Percentiles rank a stretch among this genome's conserved stretches.
Conservation (phyloP, 345 rosid genomes). For the Luvunga scandens region DNA sequence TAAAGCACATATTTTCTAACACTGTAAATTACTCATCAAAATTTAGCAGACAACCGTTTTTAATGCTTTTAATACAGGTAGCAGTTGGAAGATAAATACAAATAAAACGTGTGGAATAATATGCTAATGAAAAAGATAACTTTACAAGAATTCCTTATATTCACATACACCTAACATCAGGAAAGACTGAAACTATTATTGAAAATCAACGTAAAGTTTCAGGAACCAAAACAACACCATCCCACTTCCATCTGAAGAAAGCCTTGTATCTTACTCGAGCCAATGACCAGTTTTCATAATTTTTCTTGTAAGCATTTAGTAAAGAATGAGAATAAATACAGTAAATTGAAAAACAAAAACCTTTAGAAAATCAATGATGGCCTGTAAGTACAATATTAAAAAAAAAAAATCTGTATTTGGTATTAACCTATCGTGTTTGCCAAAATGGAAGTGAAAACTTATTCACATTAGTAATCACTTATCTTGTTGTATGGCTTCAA, state of each 20-base stretch:
- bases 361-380: slow-evolving; percentile 8
- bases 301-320: background rate
- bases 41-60: background rate
- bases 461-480: slow-evolving; percentile 10
- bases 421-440: slow-evolving; percentile 13
- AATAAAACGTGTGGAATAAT: background rate
- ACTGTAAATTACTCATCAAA: background rate
- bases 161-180: background rate
- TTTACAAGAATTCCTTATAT: background rate
- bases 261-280: background rate
- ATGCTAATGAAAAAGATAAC: background rate
- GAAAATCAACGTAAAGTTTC: background rate
- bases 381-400: background rate
- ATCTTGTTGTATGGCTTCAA: slow-evolving; percentile 1
- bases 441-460: background rate
- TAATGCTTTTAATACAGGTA: background rate
- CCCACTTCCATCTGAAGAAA: background rate
- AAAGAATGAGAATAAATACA: background rate
- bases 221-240: background rate
- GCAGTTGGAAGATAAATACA: background rate
- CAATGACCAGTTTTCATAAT: background rate
- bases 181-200: background rate
- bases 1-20: background rate
- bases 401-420: slow-evolving; percentile 7
- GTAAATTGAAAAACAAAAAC: background rate